These are phyloP conservation scores for Triadica sebifera DNA, from an alignment of 345 rosid genomes.

Conservation along the genomic window DNA sequence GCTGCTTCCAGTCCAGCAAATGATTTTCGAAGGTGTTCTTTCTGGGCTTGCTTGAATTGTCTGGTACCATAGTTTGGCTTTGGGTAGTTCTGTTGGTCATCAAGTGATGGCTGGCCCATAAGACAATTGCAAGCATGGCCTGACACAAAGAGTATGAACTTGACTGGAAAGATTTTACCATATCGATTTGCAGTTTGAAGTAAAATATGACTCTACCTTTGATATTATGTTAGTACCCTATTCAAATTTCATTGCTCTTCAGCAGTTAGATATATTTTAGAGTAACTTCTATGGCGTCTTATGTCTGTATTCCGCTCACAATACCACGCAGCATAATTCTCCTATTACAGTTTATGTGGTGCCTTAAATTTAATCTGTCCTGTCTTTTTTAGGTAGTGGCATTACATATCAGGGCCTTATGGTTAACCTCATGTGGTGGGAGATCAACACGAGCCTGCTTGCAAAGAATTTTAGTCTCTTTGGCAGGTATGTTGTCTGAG, in stretches of 20 bases:
- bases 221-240: background rate
- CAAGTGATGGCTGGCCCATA: constrained; percentile 52
- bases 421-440: background rate
- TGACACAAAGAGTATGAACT: constrained; percentile 25
- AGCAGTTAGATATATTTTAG: background rate
- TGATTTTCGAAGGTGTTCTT: constrained; percentile 48
- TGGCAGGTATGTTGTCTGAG: background rate
- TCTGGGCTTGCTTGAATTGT: constrained; percentile 36
- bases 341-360: background rate
- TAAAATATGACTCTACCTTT: background rate
- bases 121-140: constrained; percentile 58
- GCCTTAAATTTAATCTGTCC: background rate
- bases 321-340: no score
- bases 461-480: background rate
- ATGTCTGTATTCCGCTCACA: background rate
- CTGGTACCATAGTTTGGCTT: constrained; percentile 45
- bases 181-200: background rate
- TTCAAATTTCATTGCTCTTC: background rate
- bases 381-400: background rate
- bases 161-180: background rate
- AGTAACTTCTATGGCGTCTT: background rate
- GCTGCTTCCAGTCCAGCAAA: constrained; percentile 49
- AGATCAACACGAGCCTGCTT: background rate
- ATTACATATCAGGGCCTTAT: background rate
- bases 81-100: constrained; percentile 51